Conservation (phyloP, 768 basidiomycete genomes). For the Lactifluus echinatus region DNA sequence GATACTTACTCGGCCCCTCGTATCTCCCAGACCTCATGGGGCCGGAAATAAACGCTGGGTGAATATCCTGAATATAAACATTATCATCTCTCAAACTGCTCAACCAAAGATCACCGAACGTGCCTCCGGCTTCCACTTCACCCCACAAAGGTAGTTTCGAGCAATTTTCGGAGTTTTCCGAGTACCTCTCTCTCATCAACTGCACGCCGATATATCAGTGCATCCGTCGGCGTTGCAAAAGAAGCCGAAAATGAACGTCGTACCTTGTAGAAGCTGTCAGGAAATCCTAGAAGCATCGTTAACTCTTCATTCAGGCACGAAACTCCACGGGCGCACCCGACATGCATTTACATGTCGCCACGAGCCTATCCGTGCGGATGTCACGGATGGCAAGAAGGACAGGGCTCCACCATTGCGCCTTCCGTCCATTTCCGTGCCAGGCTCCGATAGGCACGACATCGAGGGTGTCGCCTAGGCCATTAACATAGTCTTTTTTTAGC, state of each 20-base stretch:
- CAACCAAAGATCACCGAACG: conserved; percentile 10
- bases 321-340: conserved; percentile 42
- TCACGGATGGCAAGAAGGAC: conserved; percentile 76
- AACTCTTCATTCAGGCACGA: neutral
- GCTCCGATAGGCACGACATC: conserved; percentile 70
- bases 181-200: conserved; percentile 57
- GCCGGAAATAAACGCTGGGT: conserved; percentile 63
- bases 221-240: neutral
- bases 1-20: conserved; percentile 56
- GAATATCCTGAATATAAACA: conserved; percentile 38
- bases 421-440: conserved; percentile 87
- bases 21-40: conserved; percentile 85
- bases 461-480: conserved; percentile 65
- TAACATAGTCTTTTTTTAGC: conserved; percentile 88
- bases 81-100: neutral
- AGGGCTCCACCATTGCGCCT: conserved; percentile 89
- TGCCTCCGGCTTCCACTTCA: conserved; percentile 58
- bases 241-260: neutral
- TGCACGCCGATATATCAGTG: conserved; percentile 23
- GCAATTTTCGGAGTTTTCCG: conserved; percentile 47
- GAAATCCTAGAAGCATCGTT: conserved; percentile 51
- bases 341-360: conserved; percentile 88
- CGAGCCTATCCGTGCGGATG: conserved; percentile 45
- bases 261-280: conserved; percentile 75
- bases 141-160: conserved; percentile 45